phyloP scores from a whole-genome alignment of 192 early-diverging fungal species.

The Coemansia sp. region DNA sequence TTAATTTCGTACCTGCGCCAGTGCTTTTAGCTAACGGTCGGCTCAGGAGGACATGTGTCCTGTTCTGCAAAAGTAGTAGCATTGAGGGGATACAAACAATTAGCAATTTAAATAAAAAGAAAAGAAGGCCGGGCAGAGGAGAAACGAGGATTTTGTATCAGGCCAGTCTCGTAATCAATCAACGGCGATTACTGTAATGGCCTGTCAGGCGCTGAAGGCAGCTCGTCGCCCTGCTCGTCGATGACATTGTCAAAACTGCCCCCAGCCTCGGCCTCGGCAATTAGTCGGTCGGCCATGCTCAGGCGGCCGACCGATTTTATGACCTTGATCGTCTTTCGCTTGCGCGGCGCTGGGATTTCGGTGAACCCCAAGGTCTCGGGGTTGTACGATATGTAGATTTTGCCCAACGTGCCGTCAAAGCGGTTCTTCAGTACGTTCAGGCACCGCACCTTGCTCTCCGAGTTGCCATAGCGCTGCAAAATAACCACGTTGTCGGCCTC shows the following conservation, averaged over 20 bases:
- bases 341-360: conserved; percentile 41
- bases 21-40: not conserved
- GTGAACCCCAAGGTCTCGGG: conserved; percentile 28
- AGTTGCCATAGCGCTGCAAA: conserved; percentile 54
- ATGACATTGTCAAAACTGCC: conserved; percentile 3
- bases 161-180: not conserved
- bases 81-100: not conserved
- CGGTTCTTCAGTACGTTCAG: conserved; percentile 69
- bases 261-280: conserved; percentile 18
- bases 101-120: not conserved
- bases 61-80: conserved; percentile 8
- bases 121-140: not conserved
- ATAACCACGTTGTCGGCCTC: conserved; percentile 76
- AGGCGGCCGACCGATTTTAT: conserved; percentile 20
- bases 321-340: conserved; percentile 34
- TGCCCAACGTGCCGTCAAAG: conserved; percentile 68
- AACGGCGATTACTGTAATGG: conserved; percentile 4
- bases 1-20: not conserved
- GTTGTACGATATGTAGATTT: conserved; percentile 51
- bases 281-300: conserved; percentile 30
- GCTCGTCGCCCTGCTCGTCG: not conserved
- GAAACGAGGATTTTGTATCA: not conserved
- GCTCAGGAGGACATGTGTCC: not conserved
- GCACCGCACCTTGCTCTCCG: conserved; percentile 43
- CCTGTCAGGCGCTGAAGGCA: not conserved